These are phyloP conservation scores for Auricularia heimuer DNA, from an alignment of 768 basidiomycete genomes.

Conservation along the genomic window DNA sequence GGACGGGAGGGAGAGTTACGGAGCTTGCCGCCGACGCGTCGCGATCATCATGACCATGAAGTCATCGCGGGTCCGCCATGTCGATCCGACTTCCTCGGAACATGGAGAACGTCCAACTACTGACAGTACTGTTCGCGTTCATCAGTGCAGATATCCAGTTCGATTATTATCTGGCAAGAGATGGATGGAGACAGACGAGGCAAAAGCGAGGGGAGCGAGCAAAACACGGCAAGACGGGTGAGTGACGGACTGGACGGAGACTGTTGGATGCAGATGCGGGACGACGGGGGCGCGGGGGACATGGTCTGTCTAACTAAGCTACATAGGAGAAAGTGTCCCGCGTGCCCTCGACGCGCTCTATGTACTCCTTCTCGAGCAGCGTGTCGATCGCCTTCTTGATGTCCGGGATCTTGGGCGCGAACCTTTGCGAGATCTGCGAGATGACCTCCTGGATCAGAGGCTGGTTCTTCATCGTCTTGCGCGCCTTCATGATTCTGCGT, in stretches of 20 bases:
- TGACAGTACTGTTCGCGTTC: too few relatives aligned
- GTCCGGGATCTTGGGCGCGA: slow-evolving; percentile 88
- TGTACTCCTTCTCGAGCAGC: slow-evolving; percentile 93
- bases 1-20: too few relatives aligned
- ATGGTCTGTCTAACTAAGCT: slow-evolving; percentile 31
- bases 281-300: not conserved
- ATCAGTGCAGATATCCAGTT: too few relatives aligned
- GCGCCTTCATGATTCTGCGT: slow-evolving; percentile 83
- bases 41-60: too few relatives aligned
- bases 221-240: not conserved
- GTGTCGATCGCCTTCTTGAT: slow-evolving; percentile 97
- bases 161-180: too few relatives aligned
- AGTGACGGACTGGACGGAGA: not conserved
- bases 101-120: too few relatives aligned
- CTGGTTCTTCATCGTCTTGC: slow-evolving; percentile 93
- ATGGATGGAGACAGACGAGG: not conserved
- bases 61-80: too few relatives aligned
- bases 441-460: slow-evolving; percentile 83
- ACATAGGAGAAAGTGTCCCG: slow-evolving; percentile 81
- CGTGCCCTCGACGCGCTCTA: slow-evolving; percentile 87
- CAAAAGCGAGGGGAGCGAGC: not conserved
- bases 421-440: slow-evolving; percentile 77
- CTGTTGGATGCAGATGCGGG: not conserved
- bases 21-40: too few relatives aligned
- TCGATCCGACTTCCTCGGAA: too few relatives aligned